phyloP scores from a whole-genome alignment of 495 filamentous ascomycete genomes.

The Xylaria acuta region DNA sequence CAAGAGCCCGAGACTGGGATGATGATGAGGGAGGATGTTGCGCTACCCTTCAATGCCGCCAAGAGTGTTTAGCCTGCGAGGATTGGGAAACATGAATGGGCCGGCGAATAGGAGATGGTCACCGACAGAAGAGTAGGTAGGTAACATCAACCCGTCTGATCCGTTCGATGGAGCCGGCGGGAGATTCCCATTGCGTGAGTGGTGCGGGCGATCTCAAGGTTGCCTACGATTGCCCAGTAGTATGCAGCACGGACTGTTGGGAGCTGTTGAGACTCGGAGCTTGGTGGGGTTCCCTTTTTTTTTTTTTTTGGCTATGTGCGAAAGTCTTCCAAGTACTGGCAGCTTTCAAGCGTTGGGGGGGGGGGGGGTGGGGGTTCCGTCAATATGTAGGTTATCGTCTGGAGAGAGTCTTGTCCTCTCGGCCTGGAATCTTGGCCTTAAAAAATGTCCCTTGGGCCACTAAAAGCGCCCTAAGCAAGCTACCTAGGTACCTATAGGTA shows the following conservation, averaged over 20 bases:
- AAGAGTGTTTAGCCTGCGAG: constrained; percentile 22
- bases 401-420: background rate
- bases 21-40: background rate
- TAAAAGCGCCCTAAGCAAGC: constrained; percentile 2
- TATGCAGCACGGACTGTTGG: background rate
- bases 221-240: background rate
- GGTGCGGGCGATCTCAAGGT: constrained; percentile 1
- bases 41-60: background rate
- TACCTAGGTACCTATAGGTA: too few relatives aligned
- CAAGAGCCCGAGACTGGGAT: background rate
- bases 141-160: constrained; percentile 16
- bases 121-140: background rate
- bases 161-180: background rate
- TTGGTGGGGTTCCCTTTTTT: background rate
- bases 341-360: background rate
- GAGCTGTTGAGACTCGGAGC: background rate
- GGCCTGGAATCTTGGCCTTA: background rate
- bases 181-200: constrained; percentile 8
- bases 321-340: background rate
- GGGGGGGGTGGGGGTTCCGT: too few relatives aligned
- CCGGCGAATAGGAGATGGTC: background rate
- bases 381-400: background rate
- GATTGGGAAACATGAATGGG: background rate
- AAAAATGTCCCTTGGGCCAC: background rate
- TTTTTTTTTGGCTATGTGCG: background rate